These are phyloP conservation scores for Phylloporus scabripes DNA, from an alignment of 768 basidiomycete species.

Conservation along the genomic window DNA sequence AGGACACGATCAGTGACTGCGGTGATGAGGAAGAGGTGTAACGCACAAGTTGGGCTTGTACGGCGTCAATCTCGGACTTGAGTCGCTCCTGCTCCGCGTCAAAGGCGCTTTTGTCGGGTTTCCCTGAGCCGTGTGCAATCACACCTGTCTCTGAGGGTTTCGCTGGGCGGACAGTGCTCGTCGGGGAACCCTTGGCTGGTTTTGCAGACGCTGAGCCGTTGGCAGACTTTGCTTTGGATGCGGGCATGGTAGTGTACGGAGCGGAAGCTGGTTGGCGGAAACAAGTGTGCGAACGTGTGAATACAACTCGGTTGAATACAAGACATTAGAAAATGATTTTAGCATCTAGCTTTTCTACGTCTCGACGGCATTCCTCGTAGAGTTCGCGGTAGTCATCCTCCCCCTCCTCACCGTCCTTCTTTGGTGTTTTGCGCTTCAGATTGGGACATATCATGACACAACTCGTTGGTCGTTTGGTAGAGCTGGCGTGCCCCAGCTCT, in stretches of 20 bases:
- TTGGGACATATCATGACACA: slow-evolving; percentile 93
- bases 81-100: slow-evolving; percentile 81
- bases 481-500: slow-evolving; percentile 91
- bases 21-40: neutral
- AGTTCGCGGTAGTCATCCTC: slow-evolving; percentile 84
- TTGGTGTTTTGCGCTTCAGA: slow-evolving; percentile 64
- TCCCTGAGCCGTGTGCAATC: slow-evolving; percentile 38
- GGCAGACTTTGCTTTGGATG: slow-evolving; percentile 53
- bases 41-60: slow-evolving; percentile 79
- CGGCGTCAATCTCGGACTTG: slow-evolving; percentile 75
- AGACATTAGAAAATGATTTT: slow-evolving; percentile 54
- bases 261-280: slow-evolving; percentile 8
- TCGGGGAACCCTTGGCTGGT: slow-evolving; percentile 17
- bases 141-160: slow-evolving; percentile 18
- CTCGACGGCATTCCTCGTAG: slow-evolving; percentile 80
- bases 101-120: slow-evolving; percentile 81
- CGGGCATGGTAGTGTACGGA: slow-evolving; percentile 19
- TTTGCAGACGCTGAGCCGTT: slow-evolving; percentile 40
- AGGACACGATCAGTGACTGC: slow-evolving; percentile 2
- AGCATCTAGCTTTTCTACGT: slow-evolving; percentile 78
- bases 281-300: slow-evolving; percentile 22
- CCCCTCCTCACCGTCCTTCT: slow-evolving; percentile 55
- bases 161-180: slow-evolving; percentile 24
- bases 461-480: slow-evolving; percentile 96
- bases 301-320: neutral